Conservation (phyloP, 2,329 filamentous ascomycete species). For the Colletotrichum spaethianum region DNA sequence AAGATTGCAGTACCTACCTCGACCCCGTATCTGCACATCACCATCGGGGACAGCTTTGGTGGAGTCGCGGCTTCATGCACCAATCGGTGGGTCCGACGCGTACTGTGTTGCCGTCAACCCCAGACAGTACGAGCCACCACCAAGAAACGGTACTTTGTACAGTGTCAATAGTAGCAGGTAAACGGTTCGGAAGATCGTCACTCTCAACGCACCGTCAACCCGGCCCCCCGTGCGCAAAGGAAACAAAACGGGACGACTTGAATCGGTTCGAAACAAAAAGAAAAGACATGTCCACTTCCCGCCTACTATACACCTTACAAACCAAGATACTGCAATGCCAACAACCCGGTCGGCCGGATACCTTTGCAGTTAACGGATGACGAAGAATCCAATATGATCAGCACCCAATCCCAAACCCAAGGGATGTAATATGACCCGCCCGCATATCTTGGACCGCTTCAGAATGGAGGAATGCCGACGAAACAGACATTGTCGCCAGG, state of each 20-base stretch:
- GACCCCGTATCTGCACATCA: conserved; percentile 10
- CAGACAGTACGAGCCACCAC: no score
- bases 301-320: conserved; percentile 17
- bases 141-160: neutral
- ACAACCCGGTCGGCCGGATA: neutral
- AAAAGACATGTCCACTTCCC: neutral
- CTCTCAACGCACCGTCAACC: neutral
- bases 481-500: conserved; percentile 26
- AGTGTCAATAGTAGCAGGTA: neutral
- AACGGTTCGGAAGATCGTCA: conserved; percentile 20
- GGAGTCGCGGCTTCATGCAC: conserved; percentile 8
- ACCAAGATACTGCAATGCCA: neutral
- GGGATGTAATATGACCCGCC: conserved; percentile 11
- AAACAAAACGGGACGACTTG: conserved; percentile 27
- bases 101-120: neutral
- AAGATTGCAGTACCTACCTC: conserved; percentile 31
- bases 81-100: conserved; percentile 7
- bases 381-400: conserved; percentile 2
- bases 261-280: conserved; percentile 30
- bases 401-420: neutral
- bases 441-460: conserved; percentile 18
- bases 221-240: conserved; percentile 3
- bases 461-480: conserved; percentile 7
- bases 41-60: conserved; percentile 14
- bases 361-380: no score